phyloP scores from a whole-genome alignment of 2,329 filamentous ascomycete genomes.

The Paraconiothyrium sp. region DNA sequence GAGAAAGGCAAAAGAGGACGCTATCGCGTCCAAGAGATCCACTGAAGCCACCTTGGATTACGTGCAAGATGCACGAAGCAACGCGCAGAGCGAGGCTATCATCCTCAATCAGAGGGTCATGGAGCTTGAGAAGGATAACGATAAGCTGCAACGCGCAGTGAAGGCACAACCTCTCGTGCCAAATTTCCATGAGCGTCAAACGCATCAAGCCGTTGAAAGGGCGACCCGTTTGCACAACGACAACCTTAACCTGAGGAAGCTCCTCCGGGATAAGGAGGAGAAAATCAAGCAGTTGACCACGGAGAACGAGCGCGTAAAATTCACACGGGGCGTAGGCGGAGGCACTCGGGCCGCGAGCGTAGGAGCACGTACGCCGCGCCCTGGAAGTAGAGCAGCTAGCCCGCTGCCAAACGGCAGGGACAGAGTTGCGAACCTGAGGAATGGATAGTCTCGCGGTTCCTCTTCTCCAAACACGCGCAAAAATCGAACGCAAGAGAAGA shows the following conservation, averaged over 20 bases:
- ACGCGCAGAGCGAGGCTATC: conserved; percentile 25
- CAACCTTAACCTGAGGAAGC: conserved; percentile 25
- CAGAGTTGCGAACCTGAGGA: conserved; percentile 36
- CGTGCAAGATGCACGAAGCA: conserved; percentile 64
- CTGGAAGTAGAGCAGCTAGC: conserved; percentile 40
- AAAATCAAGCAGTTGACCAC: conserved; percentile 25
- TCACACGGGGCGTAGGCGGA: conserved; percentile 31
- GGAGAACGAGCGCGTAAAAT: conserved; percentile 27
- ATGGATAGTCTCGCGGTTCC: conserved; percentile 18
- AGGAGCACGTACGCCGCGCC: conserved; percentile 38
- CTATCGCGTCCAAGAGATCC: conserved; percentile 43
- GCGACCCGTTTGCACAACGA: conserved; percentile 21
- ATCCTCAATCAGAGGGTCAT: conserved; percentile 21
- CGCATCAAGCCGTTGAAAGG: conserved; percentile 21
- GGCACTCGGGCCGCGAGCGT: conserved; percentile 42
- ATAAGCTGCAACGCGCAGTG: conserved; percentile 25
- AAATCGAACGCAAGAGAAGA: not conserved
- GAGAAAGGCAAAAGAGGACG: conserved; percentile 30
- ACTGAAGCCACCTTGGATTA: conserved; percentile 63
- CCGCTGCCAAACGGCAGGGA: conserved; percentile 30
- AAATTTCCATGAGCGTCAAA: conserved; percentile 27
- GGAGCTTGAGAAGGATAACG: conserved; percentile 26
- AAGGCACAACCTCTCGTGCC: conserved; percentile 30
- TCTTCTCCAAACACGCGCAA: not conserved
- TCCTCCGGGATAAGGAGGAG: conserved; percentile 34